These are phyloP conservation scores for Chaetomium sp. DNA, from an alignment of 2,329 filamentous ascomycete species.

Conservation along the genomic window DNA sequence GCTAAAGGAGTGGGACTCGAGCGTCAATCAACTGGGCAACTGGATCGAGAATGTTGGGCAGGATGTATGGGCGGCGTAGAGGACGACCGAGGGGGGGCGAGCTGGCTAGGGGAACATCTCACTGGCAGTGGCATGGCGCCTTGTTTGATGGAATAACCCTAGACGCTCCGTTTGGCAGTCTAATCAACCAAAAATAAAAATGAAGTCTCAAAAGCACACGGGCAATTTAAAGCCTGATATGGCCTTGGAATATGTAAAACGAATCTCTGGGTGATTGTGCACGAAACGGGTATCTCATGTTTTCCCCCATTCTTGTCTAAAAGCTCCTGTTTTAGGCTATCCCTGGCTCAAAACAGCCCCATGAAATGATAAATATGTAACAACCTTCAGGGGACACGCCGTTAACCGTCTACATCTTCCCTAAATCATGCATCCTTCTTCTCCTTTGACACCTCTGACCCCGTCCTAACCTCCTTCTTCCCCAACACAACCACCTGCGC, in stretches of 20 bases:
- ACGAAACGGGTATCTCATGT: too few species aligned
- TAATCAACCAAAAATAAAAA: too few species aligned
- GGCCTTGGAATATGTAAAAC: too few species aligned
- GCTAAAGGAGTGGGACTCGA: conserved; percentile 89
- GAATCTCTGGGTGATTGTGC: too few species aligned
- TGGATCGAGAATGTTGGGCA: conserved; percentile 94
- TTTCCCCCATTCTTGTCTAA: too few species aligned
- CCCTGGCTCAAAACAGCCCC: too few species aligned
- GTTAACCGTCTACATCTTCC: neutral
- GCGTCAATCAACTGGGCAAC: conserved; percentile 91
- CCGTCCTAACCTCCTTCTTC: conserved; percentile 27
- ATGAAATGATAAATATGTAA: too few species aligned
- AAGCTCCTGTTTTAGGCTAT: too few species aligned
- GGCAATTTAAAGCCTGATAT: too few species aligned
- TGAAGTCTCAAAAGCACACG: too few species aligned
- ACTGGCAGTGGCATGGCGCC: conserved; percentile 3
- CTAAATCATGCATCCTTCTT: neutral
- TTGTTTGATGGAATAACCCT: conserved; percentile 18
- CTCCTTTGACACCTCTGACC: conserved; percentile 12
- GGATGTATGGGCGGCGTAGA: conserved; percentile 73
- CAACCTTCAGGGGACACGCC: too few species aligned
- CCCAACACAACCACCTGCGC: conserved; percentile 49
- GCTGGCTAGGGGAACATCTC: neutral
- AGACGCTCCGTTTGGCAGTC: too few species aligned
- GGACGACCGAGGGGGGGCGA: neutral